These are phyloP conservation scores for Spathaspora jeffriesii DNA, from an alignment of 1,139 yeast genomes.

Conservation along the genomic window DNA sequence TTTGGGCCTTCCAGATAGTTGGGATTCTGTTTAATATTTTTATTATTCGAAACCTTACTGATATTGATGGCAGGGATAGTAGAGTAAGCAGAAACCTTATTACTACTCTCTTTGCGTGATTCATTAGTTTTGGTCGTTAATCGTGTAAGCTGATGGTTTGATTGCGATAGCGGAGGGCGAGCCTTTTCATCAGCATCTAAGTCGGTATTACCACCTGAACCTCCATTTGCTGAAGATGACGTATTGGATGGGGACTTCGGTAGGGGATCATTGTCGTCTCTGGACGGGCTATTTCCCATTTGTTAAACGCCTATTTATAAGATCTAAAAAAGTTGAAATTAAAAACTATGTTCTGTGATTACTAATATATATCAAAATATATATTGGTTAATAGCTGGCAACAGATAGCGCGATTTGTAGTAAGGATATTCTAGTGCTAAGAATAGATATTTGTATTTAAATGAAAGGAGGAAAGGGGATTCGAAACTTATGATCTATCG, in stretches of 20 bases:
- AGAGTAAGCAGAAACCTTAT: conserved; percentile 5
- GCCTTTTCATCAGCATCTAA: conserved; percentile 46
- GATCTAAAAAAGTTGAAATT: not conserved
- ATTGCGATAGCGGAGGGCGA: conserved; percentile 49
- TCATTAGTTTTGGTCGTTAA: conserved; percentile 6
- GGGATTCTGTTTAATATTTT: conserved; percentile 9
- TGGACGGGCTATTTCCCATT: conserved; percentile 66
- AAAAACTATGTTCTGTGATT: not conserved
- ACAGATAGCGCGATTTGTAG: not conserved
- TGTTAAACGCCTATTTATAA: conserved; percentile 4
- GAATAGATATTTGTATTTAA: not conserved
- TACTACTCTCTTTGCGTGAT: conserved; percentile 15
- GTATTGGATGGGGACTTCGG: conserved; percentile 34
- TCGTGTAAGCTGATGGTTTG: conserved; percentile 1
- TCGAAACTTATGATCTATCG: not conserved
- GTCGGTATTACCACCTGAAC: conserved; percentile 30
- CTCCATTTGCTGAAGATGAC: conserved; percentile 12
- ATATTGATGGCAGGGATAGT: conserved; percentile 12
- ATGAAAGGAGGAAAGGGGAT: not conserved
- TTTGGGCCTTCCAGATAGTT: conserved; percentile 1
- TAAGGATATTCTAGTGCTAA: not conserved
- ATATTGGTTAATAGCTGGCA: not conserved
- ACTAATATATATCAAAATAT: conserved; percentile 1
- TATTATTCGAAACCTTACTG: conserved; percentile 6
- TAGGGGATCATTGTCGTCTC: conserved; percentile 49